Evolutionary conservation across 106 monocot species (phyloP).

Genomic region (Phalaenopsis equestris): DNA sequence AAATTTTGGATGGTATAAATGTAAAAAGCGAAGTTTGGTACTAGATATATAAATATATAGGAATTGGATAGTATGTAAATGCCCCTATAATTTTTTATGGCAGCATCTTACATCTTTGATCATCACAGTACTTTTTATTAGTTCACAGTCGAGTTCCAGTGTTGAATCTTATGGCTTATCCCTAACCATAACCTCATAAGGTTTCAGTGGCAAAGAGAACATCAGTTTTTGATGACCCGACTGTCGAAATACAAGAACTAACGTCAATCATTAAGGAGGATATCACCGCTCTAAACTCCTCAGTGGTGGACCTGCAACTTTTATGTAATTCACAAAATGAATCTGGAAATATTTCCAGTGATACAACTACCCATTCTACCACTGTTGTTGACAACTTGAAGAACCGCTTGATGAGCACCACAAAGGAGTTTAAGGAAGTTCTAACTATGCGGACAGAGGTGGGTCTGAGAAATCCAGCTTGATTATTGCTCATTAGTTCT

Average conservation of each 20-base stretch:
- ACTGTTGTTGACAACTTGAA: slow-evolving; percentile 89
- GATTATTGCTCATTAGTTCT: too few relatives aligned
- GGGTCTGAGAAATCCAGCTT: neutral
- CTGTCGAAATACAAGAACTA: slow-evolving; percentile 81
- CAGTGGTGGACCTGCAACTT: slow-evolving; percentile 77
- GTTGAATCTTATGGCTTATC: neutral
- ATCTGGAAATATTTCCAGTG: slow-evolving; percentile 58
- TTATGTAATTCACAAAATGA: slow-evolving; percentile 80
- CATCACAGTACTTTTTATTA: too few relatives aligned
- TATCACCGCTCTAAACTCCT: slow-evolving; percentile 75
- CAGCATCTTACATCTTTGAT: too few relatives aligned
- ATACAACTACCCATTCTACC: slow-evolving; percentile 74
- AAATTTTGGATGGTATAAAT: too few relatives aligned
- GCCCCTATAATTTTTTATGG: too few relatives aligned
- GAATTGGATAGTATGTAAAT: too few relatives aligned
- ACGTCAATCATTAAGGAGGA: slow-evolving; percentile 91
- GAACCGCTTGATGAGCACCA: slow-evolving; percentile 83
- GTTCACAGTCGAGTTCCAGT: neutral
- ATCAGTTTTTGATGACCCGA: slow-evolving; percentile 83
- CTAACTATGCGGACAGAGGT: slow-evolving; percentile 82
- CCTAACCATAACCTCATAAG: neutral
- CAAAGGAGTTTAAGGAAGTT: slow-evolving; percentile 92
- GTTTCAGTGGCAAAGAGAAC: slow-evolving; percentile 88
- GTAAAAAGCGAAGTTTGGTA: too few relatives aligned
- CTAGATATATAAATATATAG: too few relatives aligned